Evolutionary conservation across 768 basidiomycete species (phyloP).

Genomic region (Trametes cingulata): DNA sequence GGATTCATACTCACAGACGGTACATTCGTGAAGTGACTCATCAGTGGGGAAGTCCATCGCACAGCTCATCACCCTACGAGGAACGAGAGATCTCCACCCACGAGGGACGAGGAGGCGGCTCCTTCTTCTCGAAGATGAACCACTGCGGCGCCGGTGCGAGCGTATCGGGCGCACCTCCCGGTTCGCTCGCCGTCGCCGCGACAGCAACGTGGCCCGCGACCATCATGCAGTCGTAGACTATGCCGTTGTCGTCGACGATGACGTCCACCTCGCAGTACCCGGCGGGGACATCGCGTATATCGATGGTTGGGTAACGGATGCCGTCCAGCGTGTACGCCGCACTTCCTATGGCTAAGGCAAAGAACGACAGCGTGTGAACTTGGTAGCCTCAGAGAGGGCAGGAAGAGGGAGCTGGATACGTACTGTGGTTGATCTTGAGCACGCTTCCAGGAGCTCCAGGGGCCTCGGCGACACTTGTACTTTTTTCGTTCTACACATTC

Average conservation of each 20-base stretch:
- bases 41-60: no score
- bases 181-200: neutral
- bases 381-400: no score
- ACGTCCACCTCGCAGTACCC: slow-evolving; percentile 15
- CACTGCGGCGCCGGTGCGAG: slow-evolving; percentile 11
- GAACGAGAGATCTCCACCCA: no score
- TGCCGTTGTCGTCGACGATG: neutral
- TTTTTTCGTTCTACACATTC: no score
- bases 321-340: slow-evolving; percentile 6
- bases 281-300: neutral
- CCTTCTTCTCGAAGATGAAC: slow-evolving; percentile 8
- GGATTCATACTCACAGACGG: no score
- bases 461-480: no score
- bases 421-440: neutral
- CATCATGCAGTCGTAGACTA: slow-evolving; percentile 5
- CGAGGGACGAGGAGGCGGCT: no score
- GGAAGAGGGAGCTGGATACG: no score
- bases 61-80: no score
- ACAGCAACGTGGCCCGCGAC: slow-evolving; percentile 13
- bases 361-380: neutral
- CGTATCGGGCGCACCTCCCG: neutral
- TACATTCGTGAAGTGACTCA: no score
- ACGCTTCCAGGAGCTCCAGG: neutral
- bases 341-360: neutral
- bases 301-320: neutral